A percentile compares a stretch with the other conserved stretches of the same genome.
Conservation (phyloP, 2,329 filamentous ascomycete species). For the Botrytis elliptica region DNA sequence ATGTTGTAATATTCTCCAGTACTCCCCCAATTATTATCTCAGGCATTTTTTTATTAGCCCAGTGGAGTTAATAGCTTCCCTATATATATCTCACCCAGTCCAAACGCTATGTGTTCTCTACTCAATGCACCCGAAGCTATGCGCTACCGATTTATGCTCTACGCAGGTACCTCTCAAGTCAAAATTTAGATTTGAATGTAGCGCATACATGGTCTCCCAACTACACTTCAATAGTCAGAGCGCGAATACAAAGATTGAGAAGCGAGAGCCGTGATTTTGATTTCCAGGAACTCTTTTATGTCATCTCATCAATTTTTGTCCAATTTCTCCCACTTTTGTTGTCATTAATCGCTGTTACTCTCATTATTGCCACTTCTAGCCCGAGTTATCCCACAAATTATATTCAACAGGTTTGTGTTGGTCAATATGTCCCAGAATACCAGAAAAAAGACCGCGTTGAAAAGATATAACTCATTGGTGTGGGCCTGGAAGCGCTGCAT, state of each 20-base stretch:
- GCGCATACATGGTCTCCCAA: neutral
- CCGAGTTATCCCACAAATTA: fast-evolving
- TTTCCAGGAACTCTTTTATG: neutral
- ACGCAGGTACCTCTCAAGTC: neutral
- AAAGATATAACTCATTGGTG: neutral
- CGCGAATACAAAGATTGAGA: neutral
- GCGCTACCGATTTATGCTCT: neutral
- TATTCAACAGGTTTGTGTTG: neutral
- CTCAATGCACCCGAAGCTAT: neutral
- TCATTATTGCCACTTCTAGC: neutral
- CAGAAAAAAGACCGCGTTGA: neutral
- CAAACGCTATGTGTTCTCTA: neutral
- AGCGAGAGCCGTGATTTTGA: neutral
- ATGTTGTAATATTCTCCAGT: neutral
- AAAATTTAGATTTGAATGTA: neutral
- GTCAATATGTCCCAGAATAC: neutral
- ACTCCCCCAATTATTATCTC: too few relatives aligned
- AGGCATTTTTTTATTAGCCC: too few relatives aligned
- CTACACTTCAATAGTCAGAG: neutral
- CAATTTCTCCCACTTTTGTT: neutral
- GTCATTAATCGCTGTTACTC: neutral
- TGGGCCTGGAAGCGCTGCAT: too few relatives aligned
- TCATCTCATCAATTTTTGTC: neutral
- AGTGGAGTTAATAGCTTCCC: too few relatives aligned
- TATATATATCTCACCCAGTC: neutral